Evolutionary conservation across 768 basidiomycete species (phyloP), one percentile per base, ranked within the genome.

Genomic region (Rhodotorula kratochvilovae): DNA sequence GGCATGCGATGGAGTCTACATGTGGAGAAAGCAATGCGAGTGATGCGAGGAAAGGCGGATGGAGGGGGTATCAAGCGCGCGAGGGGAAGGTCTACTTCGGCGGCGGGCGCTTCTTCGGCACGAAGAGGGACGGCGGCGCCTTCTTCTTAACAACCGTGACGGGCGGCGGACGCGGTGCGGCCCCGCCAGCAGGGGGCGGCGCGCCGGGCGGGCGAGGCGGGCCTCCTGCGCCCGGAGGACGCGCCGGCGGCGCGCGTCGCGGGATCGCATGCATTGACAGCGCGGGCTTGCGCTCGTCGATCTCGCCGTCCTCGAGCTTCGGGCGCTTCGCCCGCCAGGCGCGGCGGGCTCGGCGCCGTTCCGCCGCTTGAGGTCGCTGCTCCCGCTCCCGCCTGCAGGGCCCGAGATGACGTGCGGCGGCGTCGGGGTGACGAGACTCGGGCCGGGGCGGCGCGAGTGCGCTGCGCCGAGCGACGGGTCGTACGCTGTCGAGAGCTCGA

Each of bases 121-220:
- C 68, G 12, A 74, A 74, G 2, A 74, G 66, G 23, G 68, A 70
- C 2, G 73, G 69, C n/a, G 63, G 33, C 8, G 67, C 29, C 36
- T 65, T 68, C 57, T 58, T 71, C 42, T 59, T 59, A 42, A 59
- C 48, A 23, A 50, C 58, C 7, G 39, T 39, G 2, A 15, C 15
- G 6, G 6, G 21, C 1, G 56, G 36, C 36, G 56, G 56, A 2
- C 35, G 17, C 33, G 59, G 33, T 19, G 46, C 46, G 46, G 46
- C 46, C 7, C 46, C 21, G 21, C 23, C 31, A 19, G 31, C 36
- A 10, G 33, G 23, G 11, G 55, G 31, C 0, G 55, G 45, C 2
- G n/a, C 43, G 13, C 54, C 63, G 17, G 39, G 31, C 33, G 43
- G 54, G 29, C 39, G 35, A 1, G 36, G 54, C 12, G 39, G 39